These are phyloP conservation scores for Colletotrichum liriopes DNA, from an alignment of 2,329 filamentous ascomycete species.

Conservation along the genomic window DNA sequence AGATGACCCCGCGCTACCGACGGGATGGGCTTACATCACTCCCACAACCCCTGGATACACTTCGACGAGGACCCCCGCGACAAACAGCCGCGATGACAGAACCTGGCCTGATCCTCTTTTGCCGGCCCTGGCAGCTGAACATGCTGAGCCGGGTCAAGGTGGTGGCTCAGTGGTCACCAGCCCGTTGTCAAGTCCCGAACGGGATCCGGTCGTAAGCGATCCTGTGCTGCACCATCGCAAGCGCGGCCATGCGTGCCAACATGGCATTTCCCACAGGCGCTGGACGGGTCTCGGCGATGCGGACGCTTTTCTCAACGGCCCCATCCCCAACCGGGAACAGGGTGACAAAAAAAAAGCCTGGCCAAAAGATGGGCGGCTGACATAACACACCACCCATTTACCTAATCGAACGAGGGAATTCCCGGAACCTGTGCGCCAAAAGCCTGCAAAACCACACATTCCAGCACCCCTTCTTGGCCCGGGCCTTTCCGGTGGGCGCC, in stretches of 20 bases:
- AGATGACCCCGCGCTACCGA: constrained; percentile 10
- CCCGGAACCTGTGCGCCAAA: not conserved
- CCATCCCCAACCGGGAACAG: not conserved
- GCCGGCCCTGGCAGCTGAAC: not conserved
- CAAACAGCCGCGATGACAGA: constrained; percentile 12
- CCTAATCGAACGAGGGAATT: constrained; percentile 3
- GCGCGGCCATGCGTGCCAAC: not conserved
- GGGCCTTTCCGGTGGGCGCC: constrained; percentile 2
- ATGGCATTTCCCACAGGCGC: not conserved
- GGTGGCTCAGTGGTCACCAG: not conserved
- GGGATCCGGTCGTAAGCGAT: not conserved
- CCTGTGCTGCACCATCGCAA: not conserved
- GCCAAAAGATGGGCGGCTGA: constrained; percentile 5
- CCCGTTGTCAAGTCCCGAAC: not conserved
- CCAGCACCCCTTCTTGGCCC: not conserved
- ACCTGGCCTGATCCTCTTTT: constrained; percentile 10
- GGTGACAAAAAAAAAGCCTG: not conserved
- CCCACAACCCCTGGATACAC: not conserved
- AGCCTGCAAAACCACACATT: not conserved
- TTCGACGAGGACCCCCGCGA: not conserved
- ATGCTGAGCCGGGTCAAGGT: not conserved
- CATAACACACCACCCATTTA: not conserved
- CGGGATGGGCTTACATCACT: constrained; percentile 17
- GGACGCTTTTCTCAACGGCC: not conserved
- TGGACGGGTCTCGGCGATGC: constrained; percentile 17